phyloP scores from a whole-genome alignment of 2,329 filamentous ascomycete genomes.

The Trichoderma guizhouense region DNA sequence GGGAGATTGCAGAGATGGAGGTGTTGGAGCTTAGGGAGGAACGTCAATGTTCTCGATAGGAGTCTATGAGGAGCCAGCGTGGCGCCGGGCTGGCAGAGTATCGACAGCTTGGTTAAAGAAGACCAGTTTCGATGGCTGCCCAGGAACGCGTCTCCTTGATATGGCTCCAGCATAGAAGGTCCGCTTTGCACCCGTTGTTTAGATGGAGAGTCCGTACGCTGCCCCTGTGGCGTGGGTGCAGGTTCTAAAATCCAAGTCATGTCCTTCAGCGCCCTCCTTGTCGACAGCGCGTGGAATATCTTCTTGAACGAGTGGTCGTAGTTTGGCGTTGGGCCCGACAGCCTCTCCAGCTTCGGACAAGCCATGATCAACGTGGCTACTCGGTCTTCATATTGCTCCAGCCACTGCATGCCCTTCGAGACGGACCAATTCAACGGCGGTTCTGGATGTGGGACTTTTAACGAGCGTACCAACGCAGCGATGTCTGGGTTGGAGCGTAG shows the following conservation, averaged over 20 bases:
- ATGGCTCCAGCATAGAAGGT: constrained; percentile 28
- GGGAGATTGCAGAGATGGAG: constrained; percentile 59
- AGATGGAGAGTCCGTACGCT: constrained; percentile 24
- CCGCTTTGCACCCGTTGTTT: constrained; percentile 24
- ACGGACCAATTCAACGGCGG: constrained; percentile 32
- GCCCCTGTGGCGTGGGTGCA: constrained; percentile 25
- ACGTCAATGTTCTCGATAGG: constrained; percentile 47
- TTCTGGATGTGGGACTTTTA: constrained; percentile 52
- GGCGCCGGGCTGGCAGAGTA: constrained; percentile 57
- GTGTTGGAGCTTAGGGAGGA: constrained; percentile 53
- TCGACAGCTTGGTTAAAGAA: constrained; percentile 52
- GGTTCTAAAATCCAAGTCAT: constrained; percentile 58
- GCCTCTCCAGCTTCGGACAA: constrained; percentile 60
- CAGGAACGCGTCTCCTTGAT: constrained; percentile 44
- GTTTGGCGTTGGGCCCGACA: constrained; percentile 51
- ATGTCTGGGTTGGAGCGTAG: constrained; percentile 51
- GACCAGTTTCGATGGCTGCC: constrained; percentile 54
- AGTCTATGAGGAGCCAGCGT: constrained; percentile 51
- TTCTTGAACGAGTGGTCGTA: constrained; percentile 57
- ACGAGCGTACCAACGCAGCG: constrained; percentile 51
- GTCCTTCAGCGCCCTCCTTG: constrained; percentile 52
- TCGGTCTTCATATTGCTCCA: constrained; percentile 54
- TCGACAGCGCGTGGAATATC: constrained; percentile 58
- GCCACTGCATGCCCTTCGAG: constrained; percentile 30
- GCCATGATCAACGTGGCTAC: constrained; percentile 61